A percentile compares a stretch with the other conserved stretches of the same genome.
These are phyloP conservation scores for Leccinellum albellum DNA, from an alignment of 768 basidiomycete species.

Conservation along the genomic window DNA sequence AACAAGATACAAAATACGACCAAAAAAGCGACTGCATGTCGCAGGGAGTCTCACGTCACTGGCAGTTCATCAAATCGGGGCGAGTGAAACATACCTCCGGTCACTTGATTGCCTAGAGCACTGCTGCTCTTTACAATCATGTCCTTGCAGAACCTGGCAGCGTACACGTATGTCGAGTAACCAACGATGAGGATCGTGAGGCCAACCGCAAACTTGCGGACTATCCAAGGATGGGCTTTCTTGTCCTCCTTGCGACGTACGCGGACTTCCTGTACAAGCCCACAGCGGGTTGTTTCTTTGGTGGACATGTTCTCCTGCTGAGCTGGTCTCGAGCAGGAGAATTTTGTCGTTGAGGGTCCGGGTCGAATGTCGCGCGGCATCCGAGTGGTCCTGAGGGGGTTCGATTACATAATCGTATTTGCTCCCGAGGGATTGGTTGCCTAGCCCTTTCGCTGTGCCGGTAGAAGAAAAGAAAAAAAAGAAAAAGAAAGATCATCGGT, in stretches of 20 bases:
- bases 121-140: conserved; percentile 51
- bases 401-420: conserved; percentile 22
- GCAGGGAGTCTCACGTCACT: conserved; percentile 1
- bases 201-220: conserved; percentile 63
- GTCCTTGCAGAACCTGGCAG: conserved; percentile 64
- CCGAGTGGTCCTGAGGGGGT: conserved; percentile 2
- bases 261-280: conserved; percentile 49
- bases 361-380: conserved; percentile 13
- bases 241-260: conserved; percentile 36
- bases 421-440: neutral
- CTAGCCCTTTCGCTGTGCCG: neutral
- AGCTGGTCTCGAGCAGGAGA: neutral
- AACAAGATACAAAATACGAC: conserved; percentile 60
- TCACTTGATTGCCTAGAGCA: conserved; percentile 45
- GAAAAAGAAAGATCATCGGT: neutral
- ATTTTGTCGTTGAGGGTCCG: conserved; percentile 8
- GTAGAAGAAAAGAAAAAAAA: neutral
- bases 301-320: conserved; percentile 15
- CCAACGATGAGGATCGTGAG: conserved; percentile 57
- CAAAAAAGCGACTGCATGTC: conserved; percentile 57
- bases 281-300: conserved; percentile 38
- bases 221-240: conserved; percentile 69
- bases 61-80: neutral
- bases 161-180: conserved; percentile 76
- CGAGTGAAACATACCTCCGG: conserved; percentile 60